These are phyloP conservation scores for Gossypium sturtianum DNA, from an alignment of 345 rosid species.

Conservation along the genomic window DNA sequence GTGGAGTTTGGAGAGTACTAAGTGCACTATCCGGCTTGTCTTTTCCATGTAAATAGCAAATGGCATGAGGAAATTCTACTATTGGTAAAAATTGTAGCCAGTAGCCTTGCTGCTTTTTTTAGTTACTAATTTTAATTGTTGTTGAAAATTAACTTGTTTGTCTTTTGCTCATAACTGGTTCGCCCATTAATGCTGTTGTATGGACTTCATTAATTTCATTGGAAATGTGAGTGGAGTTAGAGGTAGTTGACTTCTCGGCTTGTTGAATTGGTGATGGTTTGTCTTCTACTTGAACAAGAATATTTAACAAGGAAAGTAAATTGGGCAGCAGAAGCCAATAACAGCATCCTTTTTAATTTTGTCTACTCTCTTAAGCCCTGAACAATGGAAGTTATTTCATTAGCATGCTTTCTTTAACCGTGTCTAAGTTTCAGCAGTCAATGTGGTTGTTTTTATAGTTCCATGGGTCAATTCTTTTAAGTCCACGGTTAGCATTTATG, in stretches of 20 bases:
- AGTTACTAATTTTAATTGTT: neutral
- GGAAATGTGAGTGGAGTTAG: neutral
- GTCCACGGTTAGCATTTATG: neutral
- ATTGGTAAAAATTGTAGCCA: neutral
- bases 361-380: neutral
- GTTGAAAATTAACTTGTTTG: neutral
- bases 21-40: neutral
- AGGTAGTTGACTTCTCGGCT: neutral
- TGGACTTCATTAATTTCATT: neutral
- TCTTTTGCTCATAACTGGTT: neutral
- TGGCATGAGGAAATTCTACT: neutral
- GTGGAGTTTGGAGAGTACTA: no score
- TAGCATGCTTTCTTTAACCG: neutral
- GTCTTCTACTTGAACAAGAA: no score
- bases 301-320: neutral
- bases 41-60: neutral
- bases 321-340: neutral
- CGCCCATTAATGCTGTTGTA: neutral
- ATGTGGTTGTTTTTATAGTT: neutral
- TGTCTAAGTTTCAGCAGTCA: neutral
- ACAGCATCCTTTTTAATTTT: neutral
- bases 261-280: neutral
- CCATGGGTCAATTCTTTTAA: neutral
- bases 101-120: neutral
- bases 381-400: neutral